phyloP scores from a whole-genome alignment of 2,329 filamentous ascomycete species.

The Exophiala lecanii-corni region DNA sequence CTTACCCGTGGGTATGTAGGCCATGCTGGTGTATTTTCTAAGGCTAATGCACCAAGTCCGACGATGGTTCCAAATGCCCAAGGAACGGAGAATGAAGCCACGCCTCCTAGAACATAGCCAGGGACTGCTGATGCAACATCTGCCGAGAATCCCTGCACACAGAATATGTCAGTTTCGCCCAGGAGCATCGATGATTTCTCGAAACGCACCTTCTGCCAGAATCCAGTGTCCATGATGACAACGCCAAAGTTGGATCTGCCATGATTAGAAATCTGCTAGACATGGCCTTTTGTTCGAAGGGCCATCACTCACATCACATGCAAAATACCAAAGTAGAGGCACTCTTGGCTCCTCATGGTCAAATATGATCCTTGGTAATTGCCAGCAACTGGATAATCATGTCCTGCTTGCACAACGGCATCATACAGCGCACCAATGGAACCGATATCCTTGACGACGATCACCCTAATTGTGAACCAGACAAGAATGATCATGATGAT shows the following conservation, averaged over 20 bases:
- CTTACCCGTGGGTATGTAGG: constrained; percentile 35
- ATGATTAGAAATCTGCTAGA: constrained; percentile 7
- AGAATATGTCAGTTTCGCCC: constrained; percentile 77
- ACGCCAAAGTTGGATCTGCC: constrained; percentile 35
- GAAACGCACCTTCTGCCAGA: constrained; percentile 42
- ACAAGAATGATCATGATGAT: constrained; percentile 46
- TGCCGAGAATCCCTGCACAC: constrained; percentile 61
- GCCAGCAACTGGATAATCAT: constrained; percentile 45
- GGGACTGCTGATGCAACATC: constrained; percentile 40
- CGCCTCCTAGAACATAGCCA: constrained; percentile 39
- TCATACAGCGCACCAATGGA: constrained; percentile 58
- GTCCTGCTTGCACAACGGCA: constrained; percentile 43
- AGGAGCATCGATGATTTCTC: constrained; percentile 24
- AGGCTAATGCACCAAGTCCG: constrained; percentile 42
- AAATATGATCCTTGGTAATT: constrained; percentile 54
- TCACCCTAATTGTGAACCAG: constrained; percentile 45
- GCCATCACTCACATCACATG: constrained; percentile 41
- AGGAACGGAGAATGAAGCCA: constrained; percentile 48
- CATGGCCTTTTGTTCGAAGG: no score
- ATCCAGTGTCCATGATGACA: constrained; percentile 41
- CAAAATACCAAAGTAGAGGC: constrained; percentile 52
- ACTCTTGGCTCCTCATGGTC: constrained; percentile 49
- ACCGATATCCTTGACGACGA: constrained; percentile 54
- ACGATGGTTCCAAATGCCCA: constrained; percentile 45
- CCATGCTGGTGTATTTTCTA: constrained; percentile 40